These are phyloP conservation scores for Mycena galericulata DNA, from an alignment of 768 basidiomycete genomes.

Conservation along the genomic window DNA sequence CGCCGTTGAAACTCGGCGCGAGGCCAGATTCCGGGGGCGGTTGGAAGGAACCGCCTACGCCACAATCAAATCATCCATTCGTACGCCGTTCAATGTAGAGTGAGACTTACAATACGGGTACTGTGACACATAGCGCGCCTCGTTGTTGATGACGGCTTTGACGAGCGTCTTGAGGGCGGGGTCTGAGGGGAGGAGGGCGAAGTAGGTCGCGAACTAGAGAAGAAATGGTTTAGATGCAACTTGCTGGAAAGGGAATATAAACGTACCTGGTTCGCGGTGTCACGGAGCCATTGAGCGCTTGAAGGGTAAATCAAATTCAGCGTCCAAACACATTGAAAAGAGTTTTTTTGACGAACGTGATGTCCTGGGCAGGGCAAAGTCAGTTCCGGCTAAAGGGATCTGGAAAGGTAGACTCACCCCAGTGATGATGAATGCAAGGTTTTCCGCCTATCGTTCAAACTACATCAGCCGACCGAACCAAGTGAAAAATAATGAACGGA, in stretches of 20 bases:
- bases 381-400: slow-evolving; percentile 9
- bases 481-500: slow-evolving; percentile 38
- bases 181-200: slow-evolving; percentile 64
- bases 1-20: slow-evolving; percentile 71
- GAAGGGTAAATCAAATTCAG: slow-evolving; percentile 14
- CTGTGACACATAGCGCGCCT: slow-evolving; percentile 77
- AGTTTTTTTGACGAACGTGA: slow-evolving; percentile 64
- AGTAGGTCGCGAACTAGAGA: slow-evolving; percentile 78
- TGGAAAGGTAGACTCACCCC: slow-evolving; percentile 58
- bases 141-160: slow-evolving; percentile 85
- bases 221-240: slow-evolving; percentile 1
- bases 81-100: no score
- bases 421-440: slow-evolving; percentile 85
- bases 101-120: slow-evolving; percentile 73
- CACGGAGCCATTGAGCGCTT: slow-evolving; percentile 89
- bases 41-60: slow-evolving; percentile 77
- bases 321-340: not conserved
- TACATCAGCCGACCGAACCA: not conserved
- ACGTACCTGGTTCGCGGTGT: slow-evolving; percentile 80
- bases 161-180: slow-evolving; percentile 68
- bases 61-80: slow-evolving; percentile 19
- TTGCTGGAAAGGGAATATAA: slow-evolving; percentile 23
- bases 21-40: slow-evolving; percentile 83
- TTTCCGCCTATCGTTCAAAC: slow-evolving; percentile 60
- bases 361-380: slow-evolving; percentile 60